Base-by-base conservation (phyloP, 441 rosid species). In the Adansonia grandidieri region DNA sequence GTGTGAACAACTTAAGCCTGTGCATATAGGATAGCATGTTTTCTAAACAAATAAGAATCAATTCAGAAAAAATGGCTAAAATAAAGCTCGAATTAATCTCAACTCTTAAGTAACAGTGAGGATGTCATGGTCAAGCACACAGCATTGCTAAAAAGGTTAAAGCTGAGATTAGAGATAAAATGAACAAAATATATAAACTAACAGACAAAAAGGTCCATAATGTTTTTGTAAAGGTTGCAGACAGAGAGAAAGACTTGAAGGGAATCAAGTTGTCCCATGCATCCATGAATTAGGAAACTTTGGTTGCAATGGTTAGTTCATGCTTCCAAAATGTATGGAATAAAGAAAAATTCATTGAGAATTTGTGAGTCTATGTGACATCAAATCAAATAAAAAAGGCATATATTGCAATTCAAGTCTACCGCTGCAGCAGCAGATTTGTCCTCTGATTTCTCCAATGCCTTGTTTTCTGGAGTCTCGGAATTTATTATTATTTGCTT, bases 401-500 rank as follows among this genome's bases (percentile, higher is more conserved):
- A n/a, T 56, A 56, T 1, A n/a, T 17, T 44, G 10, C 75, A 74
- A 48, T 32, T n/a, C 77, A 51, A 71, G 65, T 54, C 22, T 88
- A 94, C 99, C 91, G 14, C 78, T 10, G 86, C 87, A 79, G 85
- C 87, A 62, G 92, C 89, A 77, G 88, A 80, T 77, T 90, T 89
- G 75, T 92, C 98, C 70, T 77, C 90, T 70, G 88, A 78, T 89
- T 92, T 96, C 85, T 87, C 95, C 66, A 90, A 70, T 54, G 87
- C 83, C 82, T 87, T 89, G 48, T 53, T 82, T 83, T 93, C 97
- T 0, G 89, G 86, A 53, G 90, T 87, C 82, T 93, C 98, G 45
- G 93, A 90, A 85, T 87, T 96, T 79, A 96, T 90, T 81, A 90
- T 83, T 75, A 96, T 84, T 85, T 94, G 99, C 68, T 78, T 90